phyloP scores from a whole-genome alignment of 345 rosid genomes.

The Salix brachista region DNA sequence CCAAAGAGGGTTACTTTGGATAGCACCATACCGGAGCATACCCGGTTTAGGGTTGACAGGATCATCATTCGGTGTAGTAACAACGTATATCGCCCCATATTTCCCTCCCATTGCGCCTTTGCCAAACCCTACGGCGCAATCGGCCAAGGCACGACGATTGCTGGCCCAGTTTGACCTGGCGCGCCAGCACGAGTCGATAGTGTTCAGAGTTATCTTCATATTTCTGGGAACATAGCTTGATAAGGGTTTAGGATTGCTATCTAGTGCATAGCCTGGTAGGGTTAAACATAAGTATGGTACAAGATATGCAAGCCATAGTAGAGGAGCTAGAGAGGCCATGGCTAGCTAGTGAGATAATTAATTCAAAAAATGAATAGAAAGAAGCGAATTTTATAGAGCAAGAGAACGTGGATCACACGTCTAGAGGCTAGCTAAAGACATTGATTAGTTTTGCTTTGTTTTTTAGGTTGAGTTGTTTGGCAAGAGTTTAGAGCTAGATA shows the following conservation, averaged over 20 bases:
- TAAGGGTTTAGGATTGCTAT: not conserved
- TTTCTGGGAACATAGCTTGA: slow-evolving; percentile 10
- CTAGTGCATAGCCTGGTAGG: not conserved
- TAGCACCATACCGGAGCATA: slow-evolving; percentile 21
- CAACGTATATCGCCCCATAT: slow-evolving; percentile 12
- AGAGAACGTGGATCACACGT: slow-evolving; percentile 8
- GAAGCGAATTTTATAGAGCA: not conserved
- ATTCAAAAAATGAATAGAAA: not conserved
- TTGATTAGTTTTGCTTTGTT: too few relatives aligned
- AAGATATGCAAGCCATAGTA: not conserved
- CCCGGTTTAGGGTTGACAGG: slow-evolving; percentile 24
- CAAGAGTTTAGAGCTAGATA: not conserved
- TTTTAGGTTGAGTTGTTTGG: not conserved
- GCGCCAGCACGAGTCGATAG: slow-evolving; percentile 29
- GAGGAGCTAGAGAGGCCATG: slow-evolving; percentile 8
- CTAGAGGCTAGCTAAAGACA: not conserved
- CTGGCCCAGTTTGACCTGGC: slow-evolving; percentile 5
- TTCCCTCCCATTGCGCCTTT: slow-evolving; percentile 21
- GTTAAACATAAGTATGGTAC: not conserved
- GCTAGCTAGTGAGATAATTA: not conserved
- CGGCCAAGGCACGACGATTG: slow-evolving; percentile 21
- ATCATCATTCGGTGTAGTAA: slow-evolving; percentile 20
- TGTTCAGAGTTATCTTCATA: not conserved
- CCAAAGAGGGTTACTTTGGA: slow-evolving; percentile 23
- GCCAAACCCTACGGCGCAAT: slow-evolving; percentile 25